Conservation (phyloP, 805 yeast species). For the Starmerella kuoi region DNA sequence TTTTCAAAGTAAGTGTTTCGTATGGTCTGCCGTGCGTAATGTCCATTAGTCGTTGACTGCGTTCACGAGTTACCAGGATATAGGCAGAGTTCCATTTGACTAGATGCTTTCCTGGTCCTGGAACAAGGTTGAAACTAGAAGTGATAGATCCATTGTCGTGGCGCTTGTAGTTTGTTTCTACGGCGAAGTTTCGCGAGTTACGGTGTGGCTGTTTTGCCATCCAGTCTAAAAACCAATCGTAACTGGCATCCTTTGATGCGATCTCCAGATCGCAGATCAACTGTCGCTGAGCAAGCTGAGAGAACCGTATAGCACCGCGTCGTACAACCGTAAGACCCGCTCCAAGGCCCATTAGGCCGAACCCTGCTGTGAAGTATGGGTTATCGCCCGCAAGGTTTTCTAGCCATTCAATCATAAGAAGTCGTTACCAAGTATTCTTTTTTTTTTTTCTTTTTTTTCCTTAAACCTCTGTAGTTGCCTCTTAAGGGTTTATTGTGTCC, state of each 20-base stretch:
- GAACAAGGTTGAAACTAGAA: constrained; percentile 81
- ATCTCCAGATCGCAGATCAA: constrained; percentile 85
- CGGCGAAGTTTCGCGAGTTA: constrained; percentile 72
- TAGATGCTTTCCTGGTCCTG: constrained; percentile 94
- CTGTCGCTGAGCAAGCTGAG: constrained; percentile 64
- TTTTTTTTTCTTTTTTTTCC: no score
- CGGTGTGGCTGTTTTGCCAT: constrained; percentile 74
- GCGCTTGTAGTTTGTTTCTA: constrained; percentile 73
- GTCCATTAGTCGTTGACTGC: constrained; percentile 80
- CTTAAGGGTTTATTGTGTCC: no score
- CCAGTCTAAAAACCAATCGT: constrained; percentile 93
- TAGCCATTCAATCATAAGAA: constrained; percentile 16
- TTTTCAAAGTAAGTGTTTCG: constrained; percentile 90
- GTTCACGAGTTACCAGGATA: constrained; percentile 77
- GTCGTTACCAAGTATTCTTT: no score
- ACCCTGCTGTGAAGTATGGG: constrained; percentile 98
- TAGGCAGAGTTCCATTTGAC: constrained; percentile 76
- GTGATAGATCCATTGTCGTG: constrained; percentile 87
- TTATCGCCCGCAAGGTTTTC: constrained; percentile 39
- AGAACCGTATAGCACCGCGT: constrained; percentile 49
- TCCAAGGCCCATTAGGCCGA: constrained; percentile 93
- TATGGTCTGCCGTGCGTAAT: constrained; percentile 85
- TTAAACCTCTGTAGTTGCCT: no score
- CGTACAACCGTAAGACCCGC: constrained; percentile 71
- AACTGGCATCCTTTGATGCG: constrained; percentile 84